These are phyloP conservation scores for Eucalyptus albens DNA, from an alignment of 345 rosid species.

Conservation along the genomic window DNA sequence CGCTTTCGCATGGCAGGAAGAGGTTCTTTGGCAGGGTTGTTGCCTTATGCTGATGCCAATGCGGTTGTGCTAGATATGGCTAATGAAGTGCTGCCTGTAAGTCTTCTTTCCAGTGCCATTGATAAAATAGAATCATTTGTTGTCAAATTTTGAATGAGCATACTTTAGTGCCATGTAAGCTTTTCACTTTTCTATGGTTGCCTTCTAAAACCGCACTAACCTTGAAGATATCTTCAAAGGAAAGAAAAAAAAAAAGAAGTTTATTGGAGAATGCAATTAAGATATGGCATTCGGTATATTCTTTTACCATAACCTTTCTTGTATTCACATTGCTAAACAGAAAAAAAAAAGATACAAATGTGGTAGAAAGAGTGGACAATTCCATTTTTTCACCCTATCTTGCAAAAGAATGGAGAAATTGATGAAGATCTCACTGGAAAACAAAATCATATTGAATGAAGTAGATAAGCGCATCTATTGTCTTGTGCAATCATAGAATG, in stretches of 20 bases:
- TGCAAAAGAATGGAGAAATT: neutral
- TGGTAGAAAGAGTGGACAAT: neutral
- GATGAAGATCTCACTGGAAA: neutral
- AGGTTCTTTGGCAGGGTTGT: constrained; percentile 87
- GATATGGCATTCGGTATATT: neutral
- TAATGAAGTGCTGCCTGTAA: constrained; percentile 89
- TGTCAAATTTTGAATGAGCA: neutral
- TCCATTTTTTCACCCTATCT: neutral
- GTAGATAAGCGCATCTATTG: neutral
- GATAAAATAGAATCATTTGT: neutral
- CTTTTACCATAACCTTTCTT: neutral
- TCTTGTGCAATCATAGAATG: neutral
- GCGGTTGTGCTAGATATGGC: constrained; percentile 88
- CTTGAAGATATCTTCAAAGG: neutral
- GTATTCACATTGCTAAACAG: neutral
- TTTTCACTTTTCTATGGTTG: neutral
- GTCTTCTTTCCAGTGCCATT: constrained; percentile 1
- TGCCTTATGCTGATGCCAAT: constrained; percentile 96
- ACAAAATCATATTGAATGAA: neutral
- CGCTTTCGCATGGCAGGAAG: constrained; percentile 99
- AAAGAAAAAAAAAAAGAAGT: neutral
- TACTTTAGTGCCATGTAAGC: neutral
- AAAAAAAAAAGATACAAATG: neutral
- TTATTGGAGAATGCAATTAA: neutral
- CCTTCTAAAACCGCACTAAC: neutral